These are phyloP conservation scores for Tuber brumale DNA, from an alignment of 495 filamentous ascomycete species.

Conservation along the genomic window DNA sequence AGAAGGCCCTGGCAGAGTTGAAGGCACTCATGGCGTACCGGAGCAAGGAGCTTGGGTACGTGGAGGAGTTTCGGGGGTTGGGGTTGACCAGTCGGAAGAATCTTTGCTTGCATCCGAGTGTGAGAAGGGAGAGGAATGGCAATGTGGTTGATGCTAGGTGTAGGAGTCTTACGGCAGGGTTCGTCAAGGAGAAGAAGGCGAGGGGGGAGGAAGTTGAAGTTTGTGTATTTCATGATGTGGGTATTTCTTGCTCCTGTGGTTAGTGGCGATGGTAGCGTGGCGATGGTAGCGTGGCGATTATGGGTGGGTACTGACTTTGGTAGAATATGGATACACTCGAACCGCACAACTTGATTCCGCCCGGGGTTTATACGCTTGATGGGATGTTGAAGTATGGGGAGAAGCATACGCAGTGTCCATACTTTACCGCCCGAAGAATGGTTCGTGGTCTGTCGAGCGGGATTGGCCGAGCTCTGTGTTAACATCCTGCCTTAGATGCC, in stretches of 20 bases:
- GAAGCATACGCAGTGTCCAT: constrained; percentile 92
- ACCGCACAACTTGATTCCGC: constrained; percentile 84
- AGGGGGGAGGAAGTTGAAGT: constrained; percentile 87
- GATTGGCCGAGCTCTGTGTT: not conserved
- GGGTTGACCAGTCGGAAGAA: constrained; percentile 96
- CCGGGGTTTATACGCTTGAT: constrained; percentile 94
- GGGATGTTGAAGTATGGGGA: constrained; percentile 81
- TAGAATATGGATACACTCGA: constrained; percentile 92
- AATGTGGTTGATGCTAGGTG: constrained; percentile 89
- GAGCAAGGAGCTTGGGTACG: constrained; percentile 70
- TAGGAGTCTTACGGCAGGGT: constrained; percentile 89
- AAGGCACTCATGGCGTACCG: constrained; percentile 92
- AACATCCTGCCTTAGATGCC: constrained; percentile 60
- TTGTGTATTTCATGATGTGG: constrained; percentile 89
- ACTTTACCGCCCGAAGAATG: constrained; percentile 94
- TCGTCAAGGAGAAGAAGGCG: constrained; percentile 94
- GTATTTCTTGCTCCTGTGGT: constrained; percentile 25
- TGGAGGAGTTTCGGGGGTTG: constrained; percentile 87
- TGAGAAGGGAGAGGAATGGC: constrained; percentile 92
- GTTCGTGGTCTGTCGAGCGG: constrained; percentile 45
- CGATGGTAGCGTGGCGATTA: not conserved
- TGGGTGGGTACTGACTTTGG: constrained; percentile 21
- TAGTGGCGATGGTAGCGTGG: not conserved
- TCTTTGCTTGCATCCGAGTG: constrained; percentile 88
- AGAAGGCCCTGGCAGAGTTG: constrained; percentile 90